A percentile compares a stretch with the other conserved stretches of the same genome.
Evolutionary conservation across 1,284 basidiomycete species (phyloP).

Genomic region (Phylloboletellus chloephorus): DNA sequence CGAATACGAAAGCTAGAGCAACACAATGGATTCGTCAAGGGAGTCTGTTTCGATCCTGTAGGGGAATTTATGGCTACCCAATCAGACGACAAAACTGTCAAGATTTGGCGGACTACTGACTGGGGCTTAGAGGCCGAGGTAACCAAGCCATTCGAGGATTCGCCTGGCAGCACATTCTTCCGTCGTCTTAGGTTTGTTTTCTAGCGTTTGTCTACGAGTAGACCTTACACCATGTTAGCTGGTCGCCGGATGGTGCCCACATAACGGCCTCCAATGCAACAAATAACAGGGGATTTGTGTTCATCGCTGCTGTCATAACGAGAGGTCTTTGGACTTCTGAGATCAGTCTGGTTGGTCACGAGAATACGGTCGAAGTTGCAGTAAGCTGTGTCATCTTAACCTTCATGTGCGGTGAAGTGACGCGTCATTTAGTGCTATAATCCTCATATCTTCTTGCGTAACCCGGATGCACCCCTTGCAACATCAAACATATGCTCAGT

Average conservation of each 20-base stretch:
- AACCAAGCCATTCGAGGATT: slow-evolving; percentile 86
- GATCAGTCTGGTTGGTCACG: slow-evolving; percentile 93
- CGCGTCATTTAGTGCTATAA: slow-evolving; percentile 69
- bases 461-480: slow-evolving; percentile 55
- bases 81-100: slow-evolving; percentile 93
- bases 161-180: slow-evolving; percentile 94
- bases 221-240: slow-evolving; percentile 47
- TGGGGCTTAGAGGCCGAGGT: slow-evolving; percentile 86
- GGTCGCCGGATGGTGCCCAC: slow-evolving; percentile 98
- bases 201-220: slow-evolving; percentile 1
- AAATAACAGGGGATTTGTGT: slow-evolving; percentile 92
- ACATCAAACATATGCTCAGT: slow-evolving; percentile 80
- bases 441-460: slow-evolving; percentile 84
- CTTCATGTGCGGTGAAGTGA: slow-evolving; percentile 16
- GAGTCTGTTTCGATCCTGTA: slow-evolving; percentile 97
- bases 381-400: slow-evolving; percentile 41
- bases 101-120: slow-evolving; percentile 93
- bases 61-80: slow-evolving; percentile 96
- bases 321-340: slow-evolving; percentile 84
- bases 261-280: slow-evolving; percentile 97
- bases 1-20: slow-evolving; percentile 78
- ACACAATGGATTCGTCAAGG: slow-evolving; percentile 97
- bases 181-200: slow-evolving; percentile 70
- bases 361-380: slow-evolving; percentile 96
- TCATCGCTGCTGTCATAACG: slow-evolving; percentile 93